Evolutionary conservation across 768 basidiomycete genomes (phyloP), one percentile per base, ranked within the genome.

Genomic region (Termitomyces sp.): DNA sequence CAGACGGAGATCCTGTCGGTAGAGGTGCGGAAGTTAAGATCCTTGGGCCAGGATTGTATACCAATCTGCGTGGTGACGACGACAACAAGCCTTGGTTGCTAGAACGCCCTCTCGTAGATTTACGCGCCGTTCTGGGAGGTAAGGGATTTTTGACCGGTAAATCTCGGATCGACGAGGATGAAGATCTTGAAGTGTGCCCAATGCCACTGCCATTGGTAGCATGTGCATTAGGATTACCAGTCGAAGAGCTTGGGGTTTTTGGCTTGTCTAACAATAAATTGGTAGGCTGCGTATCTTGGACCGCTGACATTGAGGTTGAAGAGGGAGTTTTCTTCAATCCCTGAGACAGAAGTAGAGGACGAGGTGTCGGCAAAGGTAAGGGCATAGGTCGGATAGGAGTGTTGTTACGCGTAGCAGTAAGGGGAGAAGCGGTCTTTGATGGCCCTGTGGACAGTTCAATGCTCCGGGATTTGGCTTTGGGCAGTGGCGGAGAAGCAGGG

Each of bases 361-460:
- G 62, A 58, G 33, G 67, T 40, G 51, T 56, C 50, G 28, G 59
- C 57, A 55, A 61, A 59, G 52, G 63, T 49, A 46, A 55, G 57
- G 33, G 66, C 64, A 46, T 58, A 54, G 35, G 57, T 44, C 55
- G 55, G 12, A 47, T 36, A 5, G 32, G 12, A 16, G 47, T 47
- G 32, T 20, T 33, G n/a, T 44, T 44, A 4, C 26, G 54, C 5
- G 40, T 28, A 44, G 40, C 28, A 43, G 16, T 4, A 26, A 16
- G 3, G 23, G 46, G 33, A 4, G 55, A 56, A 47, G 28, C 13
- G 18, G 12, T 26, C 23, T 30, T 56, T n/a, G 18, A 6, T 28
- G 16, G 10, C 16, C 7, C 12, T 28, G 20, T 30, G 18, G 16
- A 46, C 10, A n/a, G 28, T 43, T 41, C 38, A 18, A 5, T 30